A percentile compares a stretch with the other conserved stretches of the same genome.
Conservation (phyloP, 805 yeast species). For the Kockiozyma suomiensis region DNA sequence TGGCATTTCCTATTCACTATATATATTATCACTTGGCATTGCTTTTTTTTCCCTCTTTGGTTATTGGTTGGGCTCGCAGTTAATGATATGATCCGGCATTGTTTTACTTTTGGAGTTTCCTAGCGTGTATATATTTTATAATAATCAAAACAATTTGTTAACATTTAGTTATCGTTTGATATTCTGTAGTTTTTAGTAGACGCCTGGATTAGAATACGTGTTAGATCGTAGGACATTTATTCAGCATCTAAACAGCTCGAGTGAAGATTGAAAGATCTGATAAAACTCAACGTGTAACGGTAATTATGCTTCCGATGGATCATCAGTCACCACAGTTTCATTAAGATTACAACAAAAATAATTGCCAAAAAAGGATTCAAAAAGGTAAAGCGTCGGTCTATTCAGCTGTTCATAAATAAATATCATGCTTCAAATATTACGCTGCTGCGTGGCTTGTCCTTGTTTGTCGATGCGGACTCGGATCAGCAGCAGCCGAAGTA, state of each 20-base stretch:
- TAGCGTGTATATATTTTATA: background rate
- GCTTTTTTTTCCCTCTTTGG: background rate
- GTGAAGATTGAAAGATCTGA: too few species aligned
- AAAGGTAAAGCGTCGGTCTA: too few species aligned
- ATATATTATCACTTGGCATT: background rate
- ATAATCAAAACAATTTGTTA: background rate
- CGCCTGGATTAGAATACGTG: too few species aligned
- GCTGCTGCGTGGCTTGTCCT: background rate
- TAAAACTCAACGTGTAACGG: too few species aligned
- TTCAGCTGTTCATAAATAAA: too few species aligned
- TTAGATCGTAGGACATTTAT: too few species aligned
- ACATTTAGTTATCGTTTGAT: too few species aligned
- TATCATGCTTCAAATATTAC: background rate
- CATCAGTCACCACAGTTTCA: too few species aligned
- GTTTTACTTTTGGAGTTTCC: background rate
- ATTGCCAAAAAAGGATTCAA: too few species aligned
- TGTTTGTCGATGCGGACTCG: background rate
- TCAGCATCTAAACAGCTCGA: too few species aligned
- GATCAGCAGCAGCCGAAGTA: background rate
- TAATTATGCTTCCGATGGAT: too few species aligned
- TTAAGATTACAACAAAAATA: background rate
- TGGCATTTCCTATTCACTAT: background rate
- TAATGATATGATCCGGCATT: constrained; percentile 1
- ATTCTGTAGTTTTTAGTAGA: too few species aligned
- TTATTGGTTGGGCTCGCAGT: background rate